phyloP scores from a whole-genome alignment of 345 rosid species.

The Cardamine occulta region DNA sequence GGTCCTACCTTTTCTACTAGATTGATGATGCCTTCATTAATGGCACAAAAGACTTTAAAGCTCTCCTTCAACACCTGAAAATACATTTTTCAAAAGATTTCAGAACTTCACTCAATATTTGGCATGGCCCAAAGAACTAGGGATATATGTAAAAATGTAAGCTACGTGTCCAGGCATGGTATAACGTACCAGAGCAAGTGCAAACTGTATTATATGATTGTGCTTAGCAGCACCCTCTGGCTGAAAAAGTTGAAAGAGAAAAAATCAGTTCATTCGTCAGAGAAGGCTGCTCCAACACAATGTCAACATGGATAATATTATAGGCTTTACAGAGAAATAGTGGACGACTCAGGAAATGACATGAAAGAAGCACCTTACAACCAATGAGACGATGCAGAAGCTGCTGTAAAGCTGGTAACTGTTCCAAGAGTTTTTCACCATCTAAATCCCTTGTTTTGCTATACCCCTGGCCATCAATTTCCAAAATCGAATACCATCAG shows the following conservation, averaged over 20 bases:
- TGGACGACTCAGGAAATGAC: neutral
- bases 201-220: slow-evolving; percentile 79
- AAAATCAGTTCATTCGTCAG: slow-evolving; percentile 13
- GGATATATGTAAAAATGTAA: slow-evolving; percentile 1
- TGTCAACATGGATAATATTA: neutral
- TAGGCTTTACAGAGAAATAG: neutral
- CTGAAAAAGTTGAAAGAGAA: slow-evolving; percentile 48
- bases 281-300: slow-evolving; percentile 14
- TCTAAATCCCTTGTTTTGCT: slow-evolving; percentile 79
- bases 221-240: slow-evolving; percentile 84
- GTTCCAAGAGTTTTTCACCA: slow-evolving; percentile 75
- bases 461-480: slow-evolving; percentile 59
- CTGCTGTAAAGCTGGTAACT: slow-evolving; percentile 82
- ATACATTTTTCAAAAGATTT: slow-evolving; percentile 3
- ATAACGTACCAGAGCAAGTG: slow-evolving; percentile 71
- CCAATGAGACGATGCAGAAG: slow-evolving; percentile 79
- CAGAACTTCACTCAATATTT: slow-evolving; percentile 4
- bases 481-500: slow-evolving; percentile 21
- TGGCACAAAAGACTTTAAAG: slow-evolving; percentile 82
- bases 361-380: slow-evolving; percentile 64
- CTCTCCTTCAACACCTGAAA: slow-evolving; percentile 89
- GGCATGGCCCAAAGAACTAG: neutral
- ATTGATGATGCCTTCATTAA: slow-evolving; percentile 92
- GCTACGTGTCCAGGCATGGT: neutral
- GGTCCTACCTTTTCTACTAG: slow-evolving; percentile 77